Evolutionary conservation across 352 stramenopile species (phyloP).

Genomic region (Pseudoperonospora humuli): DNA sequence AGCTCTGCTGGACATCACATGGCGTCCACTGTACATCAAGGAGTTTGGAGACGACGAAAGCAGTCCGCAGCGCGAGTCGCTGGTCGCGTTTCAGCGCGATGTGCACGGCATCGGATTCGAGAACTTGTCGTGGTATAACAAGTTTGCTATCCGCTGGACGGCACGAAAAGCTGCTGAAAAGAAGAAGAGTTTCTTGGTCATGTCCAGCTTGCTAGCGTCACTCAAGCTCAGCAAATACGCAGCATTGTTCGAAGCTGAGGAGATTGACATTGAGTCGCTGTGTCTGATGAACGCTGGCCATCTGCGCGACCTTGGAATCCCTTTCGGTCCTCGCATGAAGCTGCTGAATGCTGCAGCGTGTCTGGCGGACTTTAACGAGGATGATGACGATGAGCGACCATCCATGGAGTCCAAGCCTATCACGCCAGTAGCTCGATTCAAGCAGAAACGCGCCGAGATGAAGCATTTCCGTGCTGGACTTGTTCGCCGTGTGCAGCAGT

Average conservation of each 20-base stretch:
- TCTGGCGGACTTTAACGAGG: slow-evolving; percentile 77
- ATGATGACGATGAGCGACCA: slow-evolving; percentile 63
- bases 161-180: slow-evolving; percentile 76
- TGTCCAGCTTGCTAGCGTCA: slow-evolving; percentile 71
- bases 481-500: slow-evolving; percentile 80
- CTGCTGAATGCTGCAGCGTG: slow-evolving; percentile 75
- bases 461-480: slow-evolving; percentile 82
- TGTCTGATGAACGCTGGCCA: slow-evolving; percentile 84
- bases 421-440: slow-evolving; percentile 71
- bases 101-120: slow-evolving; percentile 82
- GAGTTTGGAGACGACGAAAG: slow-evolving; percentile 80
- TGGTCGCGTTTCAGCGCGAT: slow-evolving; percentile 83
- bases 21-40: slow-evolving; percentile 76
- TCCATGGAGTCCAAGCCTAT: slow-evolving; percentile 57
- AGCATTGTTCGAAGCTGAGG: slow-evolving; percentile 79
- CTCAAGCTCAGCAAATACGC: slow-evolving; percentile 80
- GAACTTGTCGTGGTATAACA: slow-evolving; percentile 80
- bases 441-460: slow-evolving; percentile 74
- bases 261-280: slow-evolving; percentile 84
- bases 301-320: slow-evolving; percentile 74
- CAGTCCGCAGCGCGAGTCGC: slow-evolving; percentile 63
- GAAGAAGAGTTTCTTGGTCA: slow-evolving; percentile 85
- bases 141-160: slow-evolving; percentile 77
- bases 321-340: slow-evolving; percentile 80
- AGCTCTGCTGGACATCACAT: slow-evolving; percentile 77